phyloP scores from a whole-genome alignment of 2,329 filamentous ascomycete species.

The Pestalotiopsis sp. region DNA sequence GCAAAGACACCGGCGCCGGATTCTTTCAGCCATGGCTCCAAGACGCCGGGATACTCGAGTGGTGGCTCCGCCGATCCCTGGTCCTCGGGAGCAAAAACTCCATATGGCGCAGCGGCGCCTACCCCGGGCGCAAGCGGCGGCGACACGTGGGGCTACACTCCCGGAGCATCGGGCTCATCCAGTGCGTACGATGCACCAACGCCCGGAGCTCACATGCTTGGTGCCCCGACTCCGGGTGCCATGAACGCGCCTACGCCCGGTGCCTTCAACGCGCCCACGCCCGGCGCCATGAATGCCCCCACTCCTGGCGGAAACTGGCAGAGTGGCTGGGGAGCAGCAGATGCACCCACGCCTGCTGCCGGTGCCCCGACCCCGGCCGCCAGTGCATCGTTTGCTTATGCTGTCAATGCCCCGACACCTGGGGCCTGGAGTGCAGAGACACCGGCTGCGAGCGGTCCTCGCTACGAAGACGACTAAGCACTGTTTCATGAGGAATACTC shows the following conservation, averaged over 20 bases:
- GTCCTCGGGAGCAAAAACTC: constrained; percentile 75
- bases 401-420: constrained; percentile 29
- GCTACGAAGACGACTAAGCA: constrained; percentile 34
- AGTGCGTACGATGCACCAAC: constrained; percentile 71
- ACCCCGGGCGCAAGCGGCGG: constrained; percentile 61
- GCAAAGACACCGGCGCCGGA: constrained; percentile 71
- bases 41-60: constrained; percentile 64
- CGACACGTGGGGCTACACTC: constrained; percentile 64
- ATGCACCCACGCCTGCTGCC: constrained; percentile 13
- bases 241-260: constrained; percentile 72
- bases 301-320: constrained; percentile 57
- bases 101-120: constrained; percentile 66
- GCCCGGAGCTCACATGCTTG: constrained; percentile 62
- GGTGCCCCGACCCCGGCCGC: constrained; percentile 11
- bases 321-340: constrained; percentile 11
- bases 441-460: constrained; percentile 30
- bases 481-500: neutral
- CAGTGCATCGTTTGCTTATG: constrained; percentile 10
- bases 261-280: constrained; percentile 64
- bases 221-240: constrained; percentile 67
- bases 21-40: constrained; percentile 68
- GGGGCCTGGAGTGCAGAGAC: constrained; percentile 35
- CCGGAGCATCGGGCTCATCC: constrained; percentile 48
- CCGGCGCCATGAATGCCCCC: constrained; percentile 62
- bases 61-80: constrained; percentile 57